A percentile compares a stretch with the other conserved stretches of the same genome.
phyloP scores from a whole-genome alignment of 805 yeast genomes.

The Kuraishia piskuri region DNA sequence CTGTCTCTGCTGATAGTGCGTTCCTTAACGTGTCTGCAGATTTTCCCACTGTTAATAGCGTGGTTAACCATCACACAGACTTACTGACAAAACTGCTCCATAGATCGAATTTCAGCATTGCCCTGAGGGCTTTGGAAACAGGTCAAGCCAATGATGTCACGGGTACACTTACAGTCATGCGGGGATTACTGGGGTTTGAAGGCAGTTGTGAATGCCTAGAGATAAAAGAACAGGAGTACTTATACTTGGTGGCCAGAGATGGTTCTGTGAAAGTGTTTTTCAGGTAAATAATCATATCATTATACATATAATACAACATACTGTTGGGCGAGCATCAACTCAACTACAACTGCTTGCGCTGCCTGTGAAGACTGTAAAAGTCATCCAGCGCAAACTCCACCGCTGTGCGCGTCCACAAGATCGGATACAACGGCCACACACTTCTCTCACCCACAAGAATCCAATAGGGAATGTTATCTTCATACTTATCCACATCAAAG shows the following conservation, averaged over 20 bases:
- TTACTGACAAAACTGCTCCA: slow-evolving; percentile 40
- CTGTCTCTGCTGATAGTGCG: not conserved
- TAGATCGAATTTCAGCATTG: slow-evolving; percentile 42
- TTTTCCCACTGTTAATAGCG: not conserved
- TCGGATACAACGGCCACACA: slow-evolving; percentile 85
- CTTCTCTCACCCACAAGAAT: slow-evolving; percentile 83
- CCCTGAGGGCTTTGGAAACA: slow-evolving; percentile 59
- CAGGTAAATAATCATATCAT: slow-evolving; percentile 18
- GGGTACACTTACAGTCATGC: slow-evolving; percentile 54
- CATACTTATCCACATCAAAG: slow-evolving; percentile 63
- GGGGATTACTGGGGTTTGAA: slow-evolving; percentile 39
- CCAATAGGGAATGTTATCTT: slow-evolving; percentile 82
- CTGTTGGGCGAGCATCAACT: too few relatives aligned
- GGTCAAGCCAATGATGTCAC: slow-evolving; percentile 81
- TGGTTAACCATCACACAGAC: slow-evolving; percentile 23
- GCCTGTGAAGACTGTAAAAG: slow-evolving; percentile 35
- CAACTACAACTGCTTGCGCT: slow-evolving; percentile 5
- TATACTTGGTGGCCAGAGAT: slow-evolving; percentile 52
- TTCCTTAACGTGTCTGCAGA: not conserved
- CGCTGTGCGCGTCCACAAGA: slow-evolving; percentile 80
- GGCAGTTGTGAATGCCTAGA: slow-evolving; percentile 6
- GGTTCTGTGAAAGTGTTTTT: slow-evolving; percentile 34
- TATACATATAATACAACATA: not conserved
- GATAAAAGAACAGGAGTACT: slow-evolving; percentile 53
- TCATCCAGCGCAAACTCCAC: slow-evolving; percentile 86